Conservation (phyloP, 768 basidiomycete species). For the Atractiella rhizophila region DNA sequence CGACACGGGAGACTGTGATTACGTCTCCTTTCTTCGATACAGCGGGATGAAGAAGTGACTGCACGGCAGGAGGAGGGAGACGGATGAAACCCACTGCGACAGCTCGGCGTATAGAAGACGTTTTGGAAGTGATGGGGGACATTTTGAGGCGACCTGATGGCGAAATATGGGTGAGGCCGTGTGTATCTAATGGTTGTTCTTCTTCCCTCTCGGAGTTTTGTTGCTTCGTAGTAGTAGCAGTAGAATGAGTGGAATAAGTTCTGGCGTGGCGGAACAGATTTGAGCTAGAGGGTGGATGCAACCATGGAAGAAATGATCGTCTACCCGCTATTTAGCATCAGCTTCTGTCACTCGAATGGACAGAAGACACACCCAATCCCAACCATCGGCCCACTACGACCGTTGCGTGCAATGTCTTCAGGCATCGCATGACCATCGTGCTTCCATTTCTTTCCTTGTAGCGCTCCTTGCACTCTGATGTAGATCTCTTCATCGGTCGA, state of each 20-base stretch:
- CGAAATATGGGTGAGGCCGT: slow-evolving; percentile 46
- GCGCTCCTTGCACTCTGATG: slow-evolving; percentile 36
- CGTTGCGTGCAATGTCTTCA: neutral
- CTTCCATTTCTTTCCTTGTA: slow-evolving; percentile 46
- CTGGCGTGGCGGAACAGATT: too few relatives aligned
- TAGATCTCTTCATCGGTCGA: slow-evolving; percentile 40
- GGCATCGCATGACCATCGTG: slow-evolving; percentile 25
- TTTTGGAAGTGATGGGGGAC: slow-evolving; percentile 54
- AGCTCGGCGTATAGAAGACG: slow-evolving; percentile 38
- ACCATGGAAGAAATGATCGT: too few relatives aligned
- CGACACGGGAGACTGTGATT: slow-evolving; percentile 33
- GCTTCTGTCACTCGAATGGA: too few relatives aligned
- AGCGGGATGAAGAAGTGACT: slow-evolving; percentile 27
- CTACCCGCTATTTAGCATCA: too few relatives aligned
- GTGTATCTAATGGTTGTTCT: too few relatives aligned
- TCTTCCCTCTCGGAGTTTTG: too few relatives aligned
- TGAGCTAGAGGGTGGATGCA: too few relatives aligned
- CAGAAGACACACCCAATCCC: slow-evolving; percentile 84
- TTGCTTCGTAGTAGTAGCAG: too few relatives aligned
- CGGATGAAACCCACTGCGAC: slow-evolving; percentile 48
- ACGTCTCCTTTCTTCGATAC: slow-evolving; percentile 20
- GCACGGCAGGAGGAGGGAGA: slow-evolving; percentile 39
- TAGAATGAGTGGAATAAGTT: too few relatives aligned
- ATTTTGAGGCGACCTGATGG: slow-evolving; percentile 42
- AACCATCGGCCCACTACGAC: slow-evolving; percentile 36